Base-by-base conservation (phyloP, 1,284 basidiomycete species). In the Blastosporella zonata region DNA sequence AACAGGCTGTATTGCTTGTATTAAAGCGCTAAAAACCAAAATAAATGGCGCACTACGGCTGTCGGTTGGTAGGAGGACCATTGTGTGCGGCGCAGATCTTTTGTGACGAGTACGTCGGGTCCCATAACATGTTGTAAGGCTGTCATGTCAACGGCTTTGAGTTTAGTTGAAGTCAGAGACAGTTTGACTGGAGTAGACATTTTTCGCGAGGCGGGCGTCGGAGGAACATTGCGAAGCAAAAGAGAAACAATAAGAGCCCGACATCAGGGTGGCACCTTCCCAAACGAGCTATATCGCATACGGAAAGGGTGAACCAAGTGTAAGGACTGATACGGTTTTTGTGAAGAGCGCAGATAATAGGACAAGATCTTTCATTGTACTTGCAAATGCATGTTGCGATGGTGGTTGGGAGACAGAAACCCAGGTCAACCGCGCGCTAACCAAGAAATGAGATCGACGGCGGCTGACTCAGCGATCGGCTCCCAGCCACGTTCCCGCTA, bases 121-220 rank as follows among this genome's bases (percentile, higher is more conserved):
- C 69, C 67, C 78, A 81, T 45, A 52, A 31, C 49, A 50, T 49
- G 43, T 47, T 52, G 50, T 50, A 23, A 49, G 47, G 55, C 35
- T 56, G 55, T 52, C 55, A 56, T 82, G 79, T 81, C 80, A 81
- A 82, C 79, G 66, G 59, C 61, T 63, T 67, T 67, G 60, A 63
- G 59, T 64, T 69, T 62, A 57, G 59, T 58, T 49, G 56, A 57
- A 61, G 35, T 49, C 37, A 49, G 54, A 64, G 60, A 67, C 58
- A 66, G 66, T 69, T 67, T 55, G 62, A 64, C 66, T 66, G 63
- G 60, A 58, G 56, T 59, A 50, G 55, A 62, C 57, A 59, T 53
- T 57, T 64, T 62, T 53, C 56, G 50, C 56, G 57, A 63, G 61
- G 55, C 50, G 46, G 46, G 50, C 36, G 40, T 50, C 47, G 47